Evolutionary conservation across 2,329 filamentous ascomycete species (phyloP), one percentile per base, ranked within the genome.

Genomic region (Aureobasidium sp.): DNA sequence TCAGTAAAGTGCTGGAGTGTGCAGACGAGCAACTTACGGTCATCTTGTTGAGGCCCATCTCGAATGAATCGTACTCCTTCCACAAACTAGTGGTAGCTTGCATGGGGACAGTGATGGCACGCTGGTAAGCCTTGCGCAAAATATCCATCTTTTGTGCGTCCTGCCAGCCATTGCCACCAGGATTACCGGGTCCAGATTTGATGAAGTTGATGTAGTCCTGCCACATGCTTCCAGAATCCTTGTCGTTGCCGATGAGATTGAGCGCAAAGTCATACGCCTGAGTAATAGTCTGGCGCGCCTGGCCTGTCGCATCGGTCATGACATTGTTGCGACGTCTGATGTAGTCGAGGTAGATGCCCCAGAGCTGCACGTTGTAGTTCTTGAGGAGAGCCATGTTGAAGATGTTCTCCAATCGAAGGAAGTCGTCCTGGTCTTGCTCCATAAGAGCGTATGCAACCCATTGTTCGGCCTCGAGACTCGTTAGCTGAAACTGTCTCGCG

Each of bases 61-160:
- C 94, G 70, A 99, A 99, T 67, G 90, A 87, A 72, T 97, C 92
- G 71, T 99, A 99, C 70, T 99, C 93, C 73, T 95, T 96, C 95
- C 94, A 99, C 15, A 99, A 78, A 58, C 83, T 83, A 69, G 93
- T 90, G 53, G 96, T 85, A 36, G 88, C 88, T 60, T 87, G 85
- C 65, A 91, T 96, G 5, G 95, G 95, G 42, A 97, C 85, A 66
- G 85, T 87, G 62, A 97, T 90, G 15, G 93, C 93, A 59, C 88
- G 88, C 69, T 97, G 92, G 72, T 97, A 99, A 0, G 90, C 89
- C 72, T 95, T 96, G 63, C 94, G 87, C 57, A 99, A 77, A 67
- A 89, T 81, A 69, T 99, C 94, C 88, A 96, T 96, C 80, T 99
- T 99, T 72, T 97, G 94, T 75, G 93, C 89, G 71, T 97, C 94